Conservation (phyloP, 305 asterid genomes). For the Fraxinus nigra region DNA sequence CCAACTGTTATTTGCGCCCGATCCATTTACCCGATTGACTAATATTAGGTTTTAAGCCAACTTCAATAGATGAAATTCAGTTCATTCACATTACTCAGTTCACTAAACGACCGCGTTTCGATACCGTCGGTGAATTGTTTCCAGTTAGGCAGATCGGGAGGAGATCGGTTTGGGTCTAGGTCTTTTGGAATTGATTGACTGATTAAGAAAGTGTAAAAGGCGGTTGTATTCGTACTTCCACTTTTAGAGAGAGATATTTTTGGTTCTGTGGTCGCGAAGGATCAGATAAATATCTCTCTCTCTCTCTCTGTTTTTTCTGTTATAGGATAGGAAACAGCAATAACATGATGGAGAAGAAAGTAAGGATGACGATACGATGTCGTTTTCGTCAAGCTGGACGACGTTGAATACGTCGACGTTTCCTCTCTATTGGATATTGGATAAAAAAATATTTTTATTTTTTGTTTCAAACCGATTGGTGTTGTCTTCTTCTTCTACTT, state of each 20-base stretch:
- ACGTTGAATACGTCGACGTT: conserved; percentile 6
- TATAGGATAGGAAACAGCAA: neutral
- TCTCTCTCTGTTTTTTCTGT: conserved; percentile 6
- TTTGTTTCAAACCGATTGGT: neutral
- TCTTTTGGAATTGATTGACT: neutral
- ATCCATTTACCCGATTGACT: conserved; percentile 34
- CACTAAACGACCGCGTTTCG: conserved; percentile 1
- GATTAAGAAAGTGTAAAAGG: conserved; percentile 14
- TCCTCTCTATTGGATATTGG: neutral
- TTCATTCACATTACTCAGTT: conserved; percentile 19
- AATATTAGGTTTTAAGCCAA: neutral
- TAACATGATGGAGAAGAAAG: conserved; percentile 24
- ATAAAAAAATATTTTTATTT: neutral
- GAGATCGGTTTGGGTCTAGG: conserved; percentile 23
- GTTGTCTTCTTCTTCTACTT: neutral
- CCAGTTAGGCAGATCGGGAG: conserved; percentile 20
- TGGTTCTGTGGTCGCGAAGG: conserved; percentile 32
- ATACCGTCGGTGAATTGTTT: neutral
- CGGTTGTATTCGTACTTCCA: conserved; percentile 27
- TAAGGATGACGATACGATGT: conserved; percentile 22
- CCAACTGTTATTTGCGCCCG: conserved; percentile 36
- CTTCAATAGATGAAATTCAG: conserved; percentile 20
- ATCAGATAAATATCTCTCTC: conserved; percentile 19
- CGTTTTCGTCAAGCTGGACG: conserved; percentile 21
- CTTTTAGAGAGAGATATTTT: conserved; percentile 19